Conservation (phyloP, 75 land plant species). For the Picea sitchensis region DNA sequence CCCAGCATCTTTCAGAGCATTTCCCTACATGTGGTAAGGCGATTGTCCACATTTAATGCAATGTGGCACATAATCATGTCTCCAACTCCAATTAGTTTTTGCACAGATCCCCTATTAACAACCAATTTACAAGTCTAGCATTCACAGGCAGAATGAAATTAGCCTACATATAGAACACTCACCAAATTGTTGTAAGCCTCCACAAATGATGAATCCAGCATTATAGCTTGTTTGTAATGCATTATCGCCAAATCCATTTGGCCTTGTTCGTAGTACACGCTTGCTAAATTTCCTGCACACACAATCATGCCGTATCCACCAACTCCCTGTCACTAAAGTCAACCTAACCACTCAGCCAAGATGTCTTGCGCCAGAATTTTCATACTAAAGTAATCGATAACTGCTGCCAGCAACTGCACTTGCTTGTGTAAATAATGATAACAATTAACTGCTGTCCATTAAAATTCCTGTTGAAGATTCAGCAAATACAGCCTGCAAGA, state of each 20-base stretch:
- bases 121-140: too few relatives aligned
- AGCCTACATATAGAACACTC: neutral
- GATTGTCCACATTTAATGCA: too few relatives aligned
- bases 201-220: slow-evolving; percentile 68
- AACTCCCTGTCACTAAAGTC: slow-evolving; percentile 32
- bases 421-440: slow-evolving; percentile 5
- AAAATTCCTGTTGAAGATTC: slow-evolving; percentile 11
- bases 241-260: slow-evolving; percentile 83
- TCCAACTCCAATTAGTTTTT: too few relatives aligned
- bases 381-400: slow-evolving; percentile 7
- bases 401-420: slow-evolving; percentile 10
- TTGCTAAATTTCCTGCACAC: slow-evolving; percentile 92
- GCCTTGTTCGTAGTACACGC: slow-evolving; percentile 87
- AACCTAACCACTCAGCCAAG: slow-evolving; percentile 18
- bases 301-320: slow-evolving; percentile 25
- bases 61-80: too few relatives aligned
- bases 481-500: neutral
- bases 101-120: too few relatives aligned
- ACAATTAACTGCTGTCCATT: slow-evolving; percentile 8
- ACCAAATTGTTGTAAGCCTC: slow-evolving; percentile 99
- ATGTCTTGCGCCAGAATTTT: slow-evolving; percentile 12
- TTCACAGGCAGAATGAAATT: too few relatives aligned
- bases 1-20: slow-evolving; percentile 94
- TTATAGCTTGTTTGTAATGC: slow-evolving; percentile 87
- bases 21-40: slow-evolving; percentile 49